A percentile compares a stretch with the other conserved stretches of the same genome.
These are phyloP conservation scores for Macadamia integrifolia DNA, from an alignment of 164 flowering plant species.

Conservation along the genomic window DNA sequence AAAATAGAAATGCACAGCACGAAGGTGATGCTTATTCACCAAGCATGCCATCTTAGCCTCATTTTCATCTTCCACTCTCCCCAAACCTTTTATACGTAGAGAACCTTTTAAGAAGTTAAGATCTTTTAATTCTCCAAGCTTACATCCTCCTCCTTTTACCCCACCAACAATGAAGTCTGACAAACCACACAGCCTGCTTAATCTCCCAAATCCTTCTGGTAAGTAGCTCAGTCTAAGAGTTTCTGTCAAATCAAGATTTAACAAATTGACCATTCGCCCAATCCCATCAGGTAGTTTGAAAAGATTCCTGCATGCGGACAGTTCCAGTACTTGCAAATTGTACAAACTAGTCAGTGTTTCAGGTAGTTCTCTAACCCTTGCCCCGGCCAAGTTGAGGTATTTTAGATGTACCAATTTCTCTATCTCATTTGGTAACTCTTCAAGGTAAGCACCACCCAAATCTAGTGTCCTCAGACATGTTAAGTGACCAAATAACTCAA, in stretches of 20 bases:
- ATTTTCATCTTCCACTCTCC: no score
- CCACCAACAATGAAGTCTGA: slow-evolving; percentile 4
- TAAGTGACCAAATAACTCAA: neutral
- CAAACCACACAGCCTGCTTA: neutral
- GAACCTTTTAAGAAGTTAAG: no score
- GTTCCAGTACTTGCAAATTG: slow-evolving; percentile 10
- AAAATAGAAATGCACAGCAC: no score
- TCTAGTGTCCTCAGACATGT: neutral
- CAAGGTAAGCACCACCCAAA: neutral
- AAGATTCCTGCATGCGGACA: neutral
- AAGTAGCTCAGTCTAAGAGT: no score
- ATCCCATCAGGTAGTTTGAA: neutral
- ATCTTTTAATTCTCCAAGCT: no score
- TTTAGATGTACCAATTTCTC: no score
- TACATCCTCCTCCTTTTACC: neutral
- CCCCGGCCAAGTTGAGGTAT: neutral
- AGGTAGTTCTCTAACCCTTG: neutral
- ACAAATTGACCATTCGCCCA: neutral
- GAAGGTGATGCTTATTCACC: no score
- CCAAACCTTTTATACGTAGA: no score
- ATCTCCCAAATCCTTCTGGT: neutral
- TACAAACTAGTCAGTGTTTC: neutral
- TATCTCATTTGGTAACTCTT: no score
- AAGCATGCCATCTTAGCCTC: no score
- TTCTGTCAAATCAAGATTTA: slow-evolving; percentile 6